These are phyloP conservation scores for Penicillium angulare DNA, from an alignment of 495 filamentous ascomycete genomes.

Conservation along the genomic window DNA sequence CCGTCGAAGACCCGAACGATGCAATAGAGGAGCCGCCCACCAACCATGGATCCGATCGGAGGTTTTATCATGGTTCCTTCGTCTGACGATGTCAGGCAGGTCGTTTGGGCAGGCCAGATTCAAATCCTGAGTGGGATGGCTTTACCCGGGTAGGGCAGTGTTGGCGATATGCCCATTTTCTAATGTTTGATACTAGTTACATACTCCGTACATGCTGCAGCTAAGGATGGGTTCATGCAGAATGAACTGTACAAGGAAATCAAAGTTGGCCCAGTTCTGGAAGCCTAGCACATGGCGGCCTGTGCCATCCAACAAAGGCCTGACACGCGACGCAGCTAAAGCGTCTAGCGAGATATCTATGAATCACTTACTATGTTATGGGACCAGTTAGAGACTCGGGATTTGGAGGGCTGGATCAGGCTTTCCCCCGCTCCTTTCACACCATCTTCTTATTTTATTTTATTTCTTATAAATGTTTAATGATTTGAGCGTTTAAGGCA, in stretches of 20 bases:
- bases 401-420: too few species aligned
- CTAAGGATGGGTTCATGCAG: slow-evolving; percentile 25
- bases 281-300: slow-evolving; percentile 26
- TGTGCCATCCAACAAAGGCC: slow-evolving; percentile 19
- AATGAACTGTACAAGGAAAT: slow-evolving; percentile 18
- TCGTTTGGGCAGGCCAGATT: slow-evolving; percentile 8
- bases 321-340: slow-evolving; percentile 18
- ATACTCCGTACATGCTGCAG: slow-evolving; percentile 9
- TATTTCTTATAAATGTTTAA: too few species aligned
- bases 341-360: background rate
- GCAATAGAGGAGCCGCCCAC: slow-evolving; percentile 11
- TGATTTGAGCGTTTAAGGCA: too few species aligned
- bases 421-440: slow-evolving; percentile 1
- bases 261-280: slow-evolving; percentile 18
- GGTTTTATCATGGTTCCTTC: background rate
- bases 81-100: background rate
- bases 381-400: background rate
- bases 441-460: too few species aligned
- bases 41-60: slow-evolving; percentile 26
- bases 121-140: background rate
- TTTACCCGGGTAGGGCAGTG: slow-evolving; percentile 6
- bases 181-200: too few species aligned
- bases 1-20: slow-evolving; percentile 15
- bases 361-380: background rate
- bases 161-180: too few species aligned